These are phyloP conservation scores for Emiliania huxleyi DNA, from an alignment of 78 protist species.

Conservation along the genomic window DNA sequence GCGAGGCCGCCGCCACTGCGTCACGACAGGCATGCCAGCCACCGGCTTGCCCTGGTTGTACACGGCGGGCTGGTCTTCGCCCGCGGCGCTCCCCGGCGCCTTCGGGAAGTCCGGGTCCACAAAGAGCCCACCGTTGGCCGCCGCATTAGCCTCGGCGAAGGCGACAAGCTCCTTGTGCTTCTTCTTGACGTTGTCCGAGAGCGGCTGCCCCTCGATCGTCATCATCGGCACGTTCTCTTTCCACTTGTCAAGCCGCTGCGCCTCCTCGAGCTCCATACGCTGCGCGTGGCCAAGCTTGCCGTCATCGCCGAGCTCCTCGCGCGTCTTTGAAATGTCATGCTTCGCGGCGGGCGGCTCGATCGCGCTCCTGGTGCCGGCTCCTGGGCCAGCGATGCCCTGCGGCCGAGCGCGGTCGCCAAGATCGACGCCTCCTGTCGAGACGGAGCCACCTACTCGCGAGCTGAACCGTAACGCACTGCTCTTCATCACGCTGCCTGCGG, in stretches of 20 bases:
- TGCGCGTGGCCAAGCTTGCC: background rate
- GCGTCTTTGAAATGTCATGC: background rate
- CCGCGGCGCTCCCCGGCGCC: background rate
- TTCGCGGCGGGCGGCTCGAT: background rate
- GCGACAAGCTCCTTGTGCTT: background rate
- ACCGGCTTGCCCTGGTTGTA: background rate
- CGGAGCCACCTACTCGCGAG: too few relatives aligned
- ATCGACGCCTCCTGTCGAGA: background rate
- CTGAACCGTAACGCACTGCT: too few relatives aligned
- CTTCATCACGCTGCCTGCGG: too few relatives aligned
- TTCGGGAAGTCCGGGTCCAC: background rate
- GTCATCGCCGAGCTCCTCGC: background rate
- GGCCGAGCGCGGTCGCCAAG: background rate
- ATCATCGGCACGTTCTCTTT: background rate
- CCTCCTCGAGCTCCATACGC: background rate
- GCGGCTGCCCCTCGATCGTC: conserved; percentile 24
- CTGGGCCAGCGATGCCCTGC: background rate
- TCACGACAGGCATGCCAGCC: background rate
- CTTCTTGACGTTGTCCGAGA: conserved; percentile 16
- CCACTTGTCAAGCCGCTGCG: background rate
- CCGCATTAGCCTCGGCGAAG: background rate
- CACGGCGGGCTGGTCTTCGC: background rate
- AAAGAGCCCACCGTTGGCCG: background rate
- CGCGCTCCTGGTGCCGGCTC: background rate
- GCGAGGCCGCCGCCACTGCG: background rate